Percentiles rank a stretch among this genome's conserved stretches.
Evolutionary conservation across 208 protist species (phyloP).

Genomic region (Blastocrithidia nonstop): DNA sequence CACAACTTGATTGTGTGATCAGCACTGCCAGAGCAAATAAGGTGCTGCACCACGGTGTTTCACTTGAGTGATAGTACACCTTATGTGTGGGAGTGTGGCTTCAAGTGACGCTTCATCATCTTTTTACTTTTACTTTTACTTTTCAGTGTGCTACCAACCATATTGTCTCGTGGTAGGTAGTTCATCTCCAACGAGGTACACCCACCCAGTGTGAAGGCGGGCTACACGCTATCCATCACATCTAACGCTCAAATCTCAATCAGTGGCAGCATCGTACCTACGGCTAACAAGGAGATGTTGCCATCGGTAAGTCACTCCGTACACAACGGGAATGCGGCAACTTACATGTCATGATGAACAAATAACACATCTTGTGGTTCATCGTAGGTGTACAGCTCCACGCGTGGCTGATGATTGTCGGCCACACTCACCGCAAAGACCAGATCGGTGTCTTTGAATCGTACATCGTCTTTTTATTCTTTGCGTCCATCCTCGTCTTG

Average conservation of each 20-base stretch:
- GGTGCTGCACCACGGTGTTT: constrained; percentile 84
- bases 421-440: constrained; percentile 50
- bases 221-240: constrained; percentile 89
- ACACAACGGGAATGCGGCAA: constrained; percentile 88
- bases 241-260: constrained; percentile 97
- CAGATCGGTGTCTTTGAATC: constrained; percentile 86
- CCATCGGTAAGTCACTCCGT: constrained; percentile 89
- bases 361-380: constrained; percentile 90
- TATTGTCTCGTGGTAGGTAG: too few species aligned
- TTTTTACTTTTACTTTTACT: constrained; percentile 10
- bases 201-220: constrained; percentile 82
- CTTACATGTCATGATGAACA: constrained; percentile 93
- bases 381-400: constrained; percentile 94
- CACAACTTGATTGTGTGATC: constrained; percentile 94
- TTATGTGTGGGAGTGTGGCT: constrained; percentile 82
- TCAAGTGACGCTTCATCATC: constrained; percentile 32
- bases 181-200: constrained; percentile 49
- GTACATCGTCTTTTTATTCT: constrained; percentile 80
- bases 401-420: constrained; percentile 50
- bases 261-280: constrained; percentile 94
- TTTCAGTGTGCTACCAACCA: too few species aligned
- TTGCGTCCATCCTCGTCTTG: too few species aligned
- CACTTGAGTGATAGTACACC: constrained; percentile 91
- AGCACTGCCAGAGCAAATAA: constrained; percentile 89
- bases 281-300: constrained; percentile 85